Percentiles rank a stretch among this genome's conserved stretches.
Evolutionary conservation across 2,329 filamentous ascomycete genomes (phyloP).

Genomic region (Fusarium praegraminearum): DNA sequence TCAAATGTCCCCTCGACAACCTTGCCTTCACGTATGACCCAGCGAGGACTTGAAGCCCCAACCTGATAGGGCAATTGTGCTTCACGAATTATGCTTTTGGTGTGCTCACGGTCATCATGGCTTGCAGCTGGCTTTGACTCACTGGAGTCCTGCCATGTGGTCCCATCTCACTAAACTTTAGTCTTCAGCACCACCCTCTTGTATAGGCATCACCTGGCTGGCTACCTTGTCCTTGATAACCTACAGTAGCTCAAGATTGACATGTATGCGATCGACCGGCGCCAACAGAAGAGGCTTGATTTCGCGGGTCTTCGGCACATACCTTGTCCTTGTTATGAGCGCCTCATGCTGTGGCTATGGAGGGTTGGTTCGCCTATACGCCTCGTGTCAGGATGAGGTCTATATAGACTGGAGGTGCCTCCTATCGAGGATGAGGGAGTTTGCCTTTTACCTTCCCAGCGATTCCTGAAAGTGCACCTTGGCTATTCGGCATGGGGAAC

Average conservation of each 20-base stretch:
- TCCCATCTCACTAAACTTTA: conserved; percentile 14
- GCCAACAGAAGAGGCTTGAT: conserved; percentile 23
- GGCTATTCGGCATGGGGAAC: conserved; percentile 40
- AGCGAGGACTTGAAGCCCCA: background rate
- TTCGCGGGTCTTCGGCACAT: conserved; percentile 32
- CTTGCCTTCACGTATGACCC: conserved; percentile 3
- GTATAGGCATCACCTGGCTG: conserved; percentile 13
- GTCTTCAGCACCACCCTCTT: conserved; percentile 17
- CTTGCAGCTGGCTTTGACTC: conserved; percentile 32
- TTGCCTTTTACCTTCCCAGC: conserved; percentile 7
- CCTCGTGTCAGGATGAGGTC: background rate
- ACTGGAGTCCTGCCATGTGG: conserved; percentile 33
- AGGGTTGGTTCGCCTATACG: background rate
- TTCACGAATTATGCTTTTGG: conserved; percentile 16
- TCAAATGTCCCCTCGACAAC: conserved; percentile 7
- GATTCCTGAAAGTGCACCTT: conserved; percentile 3
- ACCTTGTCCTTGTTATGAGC: conserved; percentile 7
- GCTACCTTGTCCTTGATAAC: conserved; percentile 6
- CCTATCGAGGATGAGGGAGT: background rate
- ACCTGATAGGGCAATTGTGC: conserved; percentile 16
- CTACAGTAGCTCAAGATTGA: conserved; percentile 4
- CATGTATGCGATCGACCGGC: conserved; percentile 15
- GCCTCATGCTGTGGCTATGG: conserved; percentile 22
- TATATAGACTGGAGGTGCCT: conserved; percentile 38
- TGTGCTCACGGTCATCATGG: conserved; percentile 32